These are phyloP conservation scores for Fragaria iinumae DNA, from an alignment of 306 rosid genomes.

Conservation along the genomic window DNA sequence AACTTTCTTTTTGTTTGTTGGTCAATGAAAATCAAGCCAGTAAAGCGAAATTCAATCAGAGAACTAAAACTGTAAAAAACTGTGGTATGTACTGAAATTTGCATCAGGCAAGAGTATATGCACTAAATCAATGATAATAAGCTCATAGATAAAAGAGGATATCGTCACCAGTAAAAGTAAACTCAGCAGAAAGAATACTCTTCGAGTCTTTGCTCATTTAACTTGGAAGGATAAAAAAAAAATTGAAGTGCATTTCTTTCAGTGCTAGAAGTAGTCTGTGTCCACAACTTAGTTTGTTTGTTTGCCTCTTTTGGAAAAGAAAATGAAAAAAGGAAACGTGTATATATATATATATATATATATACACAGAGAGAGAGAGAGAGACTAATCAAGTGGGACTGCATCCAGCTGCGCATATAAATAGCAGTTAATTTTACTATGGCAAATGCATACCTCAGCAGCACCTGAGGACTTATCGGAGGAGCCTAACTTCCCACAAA, in stretches of 20 bases:
- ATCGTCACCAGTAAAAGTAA: background rate
- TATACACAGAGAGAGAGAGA: too few species aligned
- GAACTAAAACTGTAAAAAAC: background rate
- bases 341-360: too few species aligned
- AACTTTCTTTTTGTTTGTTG: background rate
- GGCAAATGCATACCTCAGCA: conserved; percentile 64
- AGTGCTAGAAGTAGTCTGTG: background rate
- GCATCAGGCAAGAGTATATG: background rate
- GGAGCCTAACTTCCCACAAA: conserved; percentile 76
- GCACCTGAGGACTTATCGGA: conserved; percentile 55
- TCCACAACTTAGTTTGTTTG: background rate
- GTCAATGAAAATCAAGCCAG: background rate
- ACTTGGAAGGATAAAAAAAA: background rate
- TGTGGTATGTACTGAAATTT: background rate
- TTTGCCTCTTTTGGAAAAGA: background rate
- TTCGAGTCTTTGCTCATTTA: background rate
- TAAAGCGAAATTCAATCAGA: background rate
- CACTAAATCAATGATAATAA: background rate
- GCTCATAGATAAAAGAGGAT: background rate
- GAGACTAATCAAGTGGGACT: background rate
- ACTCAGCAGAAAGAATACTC: background rate
- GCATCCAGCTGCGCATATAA: background rate
- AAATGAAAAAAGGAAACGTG: background rate
- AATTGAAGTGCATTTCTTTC: background rate
- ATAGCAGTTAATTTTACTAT: background rate